Evolutionary conservation across 208 protist species (phyloP).

Genomic region (Leishmania braziliensis): DNA sequence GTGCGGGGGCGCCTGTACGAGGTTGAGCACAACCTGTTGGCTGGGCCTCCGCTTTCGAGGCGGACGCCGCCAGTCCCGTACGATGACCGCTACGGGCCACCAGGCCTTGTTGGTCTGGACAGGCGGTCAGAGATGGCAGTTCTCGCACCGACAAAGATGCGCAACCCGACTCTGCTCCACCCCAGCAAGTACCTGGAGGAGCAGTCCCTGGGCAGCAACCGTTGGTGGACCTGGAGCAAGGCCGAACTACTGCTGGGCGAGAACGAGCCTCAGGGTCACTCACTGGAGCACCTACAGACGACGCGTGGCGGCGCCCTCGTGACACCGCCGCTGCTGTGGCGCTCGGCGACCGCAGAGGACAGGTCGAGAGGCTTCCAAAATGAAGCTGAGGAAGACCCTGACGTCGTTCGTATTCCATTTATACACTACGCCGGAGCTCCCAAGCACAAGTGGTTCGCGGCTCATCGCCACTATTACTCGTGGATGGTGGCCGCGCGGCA

Average conservation of each 20-base stretch:
- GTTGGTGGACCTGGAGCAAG: conserved; percentile 11
- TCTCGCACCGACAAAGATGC: conserved; percentile 13
- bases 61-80: conserved; percentile 9
- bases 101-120: conserved; percentile 21
- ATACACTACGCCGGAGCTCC: conserved; percentile 33
- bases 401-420: conserved; percentile 24
- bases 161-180: conserved; percentile 18
- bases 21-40: conserved; percentile 33
- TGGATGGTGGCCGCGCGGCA: conserved; percentile 37
- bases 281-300: conserved; percentile 2
- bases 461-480: conserved; percentile 26
- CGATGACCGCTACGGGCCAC: conserved; percentile 14
- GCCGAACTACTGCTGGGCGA: conserved; percentile 16
- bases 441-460: conserved; percentile 22
- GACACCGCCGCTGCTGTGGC: conserved; percentile 34
- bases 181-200: conserved; percentile 24
- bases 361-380: conserved; percentile 10
- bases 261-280: conserved; percentile 9
- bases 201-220: conserved; percentile 8
- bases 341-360: conserved; percentile 25
- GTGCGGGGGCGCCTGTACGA: conserved; percentile 31
- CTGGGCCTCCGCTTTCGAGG: conserved; percentile 8
- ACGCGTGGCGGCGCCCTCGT: conserved; percentile 21
- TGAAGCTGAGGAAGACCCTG: conserved; percentile 6
- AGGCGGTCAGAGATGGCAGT: conserved; percentile 29